A percentile compares a stretch with the other conserved stretches of the same genome.
Conservation (phyloP, 306 rosid genomes). For the Cicer yamashitae region DNA sequence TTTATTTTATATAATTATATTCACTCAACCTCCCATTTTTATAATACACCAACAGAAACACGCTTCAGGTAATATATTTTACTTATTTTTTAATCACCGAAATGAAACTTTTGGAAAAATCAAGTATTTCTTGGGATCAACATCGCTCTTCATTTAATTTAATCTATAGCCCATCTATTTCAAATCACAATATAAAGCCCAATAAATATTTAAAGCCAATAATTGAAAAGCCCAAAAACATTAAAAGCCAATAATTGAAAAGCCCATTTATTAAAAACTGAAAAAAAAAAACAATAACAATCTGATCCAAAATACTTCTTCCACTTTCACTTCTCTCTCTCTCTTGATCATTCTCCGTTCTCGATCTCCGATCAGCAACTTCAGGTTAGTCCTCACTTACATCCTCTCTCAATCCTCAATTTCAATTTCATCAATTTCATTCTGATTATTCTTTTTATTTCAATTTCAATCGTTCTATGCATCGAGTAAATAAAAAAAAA, state of each 20-base stretch:
- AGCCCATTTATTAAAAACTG: background rate
- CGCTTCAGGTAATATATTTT: too few relatives aligned
- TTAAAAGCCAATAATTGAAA: background rate
- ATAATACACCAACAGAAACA: too few relatives aligned
- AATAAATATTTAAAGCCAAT: background rate
- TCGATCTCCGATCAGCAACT: slow-evolving; percentile 46
- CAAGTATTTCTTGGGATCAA: too few relatives aligned
- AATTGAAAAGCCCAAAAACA: background rate
- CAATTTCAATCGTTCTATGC: background rate
- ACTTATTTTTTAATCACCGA: too few relatives aligned
- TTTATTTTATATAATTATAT: too few relatives aligned
- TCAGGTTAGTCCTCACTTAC: slow-evolving; percentile 32
- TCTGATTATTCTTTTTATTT: background rate
- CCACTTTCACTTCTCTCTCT: background rate
- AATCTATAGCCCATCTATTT: too few relatives aligned
- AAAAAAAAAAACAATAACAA: background rate
- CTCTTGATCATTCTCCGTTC: slow-evolving; percentile 37
- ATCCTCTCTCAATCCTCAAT: slow-evolving; percentile 21
- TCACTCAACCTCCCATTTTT: too few relatives aligned
- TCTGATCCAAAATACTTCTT: background rate
- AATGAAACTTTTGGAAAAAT: too few relatives aligned
- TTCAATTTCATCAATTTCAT: background rate
- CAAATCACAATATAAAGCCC: background rate
- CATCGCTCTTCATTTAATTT: too few relatives aligned
- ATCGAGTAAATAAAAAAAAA: background rate